A percentile compares a stretch with the other conserved stretches of the same genome.
Conservation (phyloP, 2,329 filamentous ascomycete genomes). For the Drechslera avenae region DNA sequence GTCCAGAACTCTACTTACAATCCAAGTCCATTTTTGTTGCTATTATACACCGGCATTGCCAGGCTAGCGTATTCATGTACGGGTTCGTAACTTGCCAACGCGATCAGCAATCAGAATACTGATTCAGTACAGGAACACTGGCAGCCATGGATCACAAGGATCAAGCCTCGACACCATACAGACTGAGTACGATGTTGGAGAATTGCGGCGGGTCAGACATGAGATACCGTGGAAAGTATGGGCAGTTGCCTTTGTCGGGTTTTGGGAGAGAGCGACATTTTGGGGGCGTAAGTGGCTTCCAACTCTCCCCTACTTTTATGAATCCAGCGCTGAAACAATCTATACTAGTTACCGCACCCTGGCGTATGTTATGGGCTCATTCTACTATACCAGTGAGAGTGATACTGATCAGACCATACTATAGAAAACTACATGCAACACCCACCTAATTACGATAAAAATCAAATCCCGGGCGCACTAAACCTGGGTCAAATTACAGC, state of each 20-base stretch:
- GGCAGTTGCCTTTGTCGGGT: conserved; percentile 31
- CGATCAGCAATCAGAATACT: background rate
- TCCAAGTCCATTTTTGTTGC: background rate
- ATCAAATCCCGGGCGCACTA: conserved; percentile 44
- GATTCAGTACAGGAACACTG: background rate
- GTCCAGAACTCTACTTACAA: background rate
- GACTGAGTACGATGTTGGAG: background rate
- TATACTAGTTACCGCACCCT: conserved; percentile 33
- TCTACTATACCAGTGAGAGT: background rate
- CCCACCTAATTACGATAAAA: conserved; percentile 22
- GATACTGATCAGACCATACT: conserved; percentile 3
- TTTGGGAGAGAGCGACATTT: conserved; percentile 38
- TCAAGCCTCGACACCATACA: conserved; percentile 6
- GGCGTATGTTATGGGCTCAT: conserved; percentile 31
- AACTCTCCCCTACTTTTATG: conserved; percentile 4
- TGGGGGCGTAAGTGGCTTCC: conserved; percentile 26
- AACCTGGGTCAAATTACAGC: conserved; percentile 48
- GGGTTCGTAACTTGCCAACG: background rate
- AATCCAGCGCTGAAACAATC: conserved; percentile 3
- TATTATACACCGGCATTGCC: too few species aligned
- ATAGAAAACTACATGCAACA: conserved; percentile 54
- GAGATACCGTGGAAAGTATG: conserved; percentile 32
- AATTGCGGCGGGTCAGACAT: conserved; percentile 29
- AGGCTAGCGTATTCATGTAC: too few species aligned
- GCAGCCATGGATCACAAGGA: conserved; percentile 7